A percentile compares a stretch with the other conserved stretches of the same genome.
Conservation (phyloP, 495 filamentous ascomycete species). For the Lasiosphaeria hispida region DNA sequence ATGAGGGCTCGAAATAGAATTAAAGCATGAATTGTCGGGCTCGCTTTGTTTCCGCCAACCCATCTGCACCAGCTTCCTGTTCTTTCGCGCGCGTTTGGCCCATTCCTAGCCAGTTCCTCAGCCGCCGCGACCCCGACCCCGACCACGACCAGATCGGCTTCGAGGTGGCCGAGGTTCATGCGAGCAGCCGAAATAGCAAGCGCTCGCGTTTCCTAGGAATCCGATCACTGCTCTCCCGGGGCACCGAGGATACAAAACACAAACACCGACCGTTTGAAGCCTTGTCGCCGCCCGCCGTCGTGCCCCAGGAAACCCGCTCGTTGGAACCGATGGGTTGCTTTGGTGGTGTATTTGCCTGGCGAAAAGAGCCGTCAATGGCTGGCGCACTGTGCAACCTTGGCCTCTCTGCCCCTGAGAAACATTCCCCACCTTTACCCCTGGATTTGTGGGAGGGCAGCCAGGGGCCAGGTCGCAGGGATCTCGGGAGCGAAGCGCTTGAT, state of each 20-base stretch:
- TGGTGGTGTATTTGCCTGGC: not conserved
- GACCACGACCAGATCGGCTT: too few relatives aligned
- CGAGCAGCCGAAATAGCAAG: not conserved
- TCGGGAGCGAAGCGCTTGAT: slow-evolving; percentile 4
- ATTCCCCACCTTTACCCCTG: slow-evolving; percentile 26
- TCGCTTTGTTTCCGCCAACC: slow-evolving; percentile 1
- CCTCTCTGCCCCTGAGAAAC: slow-evolving; percentile 5
- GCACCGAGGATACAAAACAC: too few relatives aligned
- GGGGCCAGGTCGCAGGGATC: slow-evolving; percentile 12
- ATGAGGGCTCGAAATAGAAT: not conserved
- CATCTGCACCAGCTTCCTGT: not conserved
- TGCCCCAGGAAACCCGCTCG: not conserved
- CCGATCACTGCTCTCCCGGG: not conserved
- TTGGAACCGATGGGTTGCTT: not conserved
- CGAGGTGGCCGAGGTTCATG: slow-evolving; percentile 1
- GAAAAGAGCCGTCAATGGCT: not conserved
- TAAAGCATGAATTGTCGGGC: not conserved
- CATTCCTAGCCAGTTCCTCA: not conserved
- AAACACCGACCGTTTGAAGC: too few relatives aligned
- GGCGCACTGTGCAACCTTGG: slow-evolving; percentile 9
- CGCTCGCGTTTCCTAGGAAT: not conserved
- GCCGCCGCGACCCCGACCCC: not conserved
- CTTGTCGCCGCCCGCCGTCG: not conserved
- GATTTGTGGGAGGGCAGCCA: slow-evolving; percentile 3
- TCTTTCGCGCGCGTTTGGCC: slow-evolving; percentile 3